Percentiles rank a stretch among this genome's conserved stretches.
Evolutionary conservation across 306 rosid genomes (phyloP).

Genomic region (Rosa persica): DNA sequence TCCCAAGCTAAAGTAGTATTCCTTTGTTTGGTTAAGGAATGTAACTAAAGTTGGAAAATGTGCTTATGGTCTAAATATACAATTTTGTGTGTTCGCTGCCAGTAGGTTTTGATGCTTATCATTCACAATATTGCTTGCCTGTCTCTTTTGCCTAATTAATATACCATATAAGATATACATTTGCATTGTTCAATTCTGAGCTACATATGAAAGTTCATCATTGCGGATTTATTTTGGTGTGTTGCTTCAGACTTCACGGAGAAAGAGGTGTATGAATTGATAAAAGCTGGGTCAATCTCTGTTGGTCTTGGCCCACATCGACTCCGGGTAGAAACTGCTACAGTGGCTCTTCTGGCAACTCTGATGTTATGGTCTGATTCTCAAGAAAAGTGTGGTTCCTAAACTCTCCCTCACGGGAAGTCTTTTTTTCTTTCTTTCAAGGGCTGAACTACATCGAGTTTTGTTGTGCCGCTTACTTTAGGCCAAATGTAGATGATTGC

Average conservation of each 20-base stretch:
- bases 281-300: slow-evolving; percentile 71
- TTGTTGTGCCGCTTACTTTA: neutral
- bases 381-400: slow-evolving; percentile 28
- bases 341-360: slow-evolving; percentile 73
- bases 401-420: slow-evolving; percentile 31
- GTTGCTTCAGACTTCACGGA: slow-evolving; percentile 68
- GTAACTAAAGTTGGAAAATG: neutral
- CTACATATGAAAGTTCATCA: neutral
- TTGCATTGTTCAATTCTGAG: neutral
- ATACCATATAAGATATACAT: neutral
- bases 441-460: neutral
- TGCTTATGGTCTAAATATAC: neutral
- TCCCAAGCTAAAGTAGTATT: neutral
- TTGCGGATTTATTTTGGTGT: slow-evolving; percentile 18
- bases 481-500: neutral
- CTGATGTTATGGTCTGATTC: slow-evolving; percentile 87
- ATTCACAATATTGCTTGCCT: neutral
- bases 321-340: slow-evolving; percentile 90
- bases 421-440: neutral
- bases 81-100: neutral
- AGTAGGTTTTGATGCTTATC: neutral
- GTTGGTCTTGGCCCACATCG: slow-evolving; percentile 89
- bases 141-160: neutral
- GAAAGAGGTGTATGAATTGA: slow-evolving; percentile 62
- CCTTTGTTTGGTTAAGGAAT: neutral